Conservation (phyloP, 73 alveolate genomes). For the Breviolum minutum region DNA sequence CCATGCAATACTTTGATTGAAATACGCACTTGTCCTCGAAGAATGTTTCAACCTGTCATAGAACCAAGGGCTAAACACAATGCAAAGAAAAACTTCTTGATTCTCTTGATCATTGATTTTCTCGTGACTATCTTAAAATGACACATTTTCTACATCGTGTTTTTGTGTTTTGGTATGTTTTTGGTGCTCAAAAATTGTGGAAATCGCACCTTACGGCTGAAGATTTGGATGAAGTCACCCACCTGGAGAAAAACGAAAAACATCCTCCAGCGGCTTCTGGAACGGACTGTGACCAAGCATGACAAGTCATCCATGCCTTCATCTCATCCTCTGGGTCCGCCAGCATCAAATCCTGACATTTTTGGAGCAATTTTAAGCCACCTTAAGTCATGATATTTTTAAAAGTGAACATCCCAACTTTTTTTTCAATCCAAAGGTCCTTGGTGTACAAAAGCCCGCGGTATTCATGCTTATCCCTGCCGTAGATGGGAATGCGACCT, state of each 20-base stretch:
- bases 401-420: too few relatives aligned
- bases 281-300: not conserved
- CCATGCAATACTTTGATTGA: too few relatives aligned
- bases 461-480: constrained; percentile 84
- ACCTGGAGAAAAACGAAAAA: not conserved
- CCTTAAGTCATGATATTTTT: too few relatives aligned
- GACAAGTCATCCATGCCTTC: constrained; percentile 15
- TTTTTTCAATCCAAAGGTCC: not conserved
- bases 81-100: not conserved
- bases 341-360: constrained; percentile 81
- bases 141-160: not conserved
- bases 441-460: constrained; percentile 84
- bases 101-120: not conserved
- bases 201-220: constrained; percentile 68
- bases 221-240: constrained; percentile 94
- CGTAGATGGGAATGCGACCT: constrained; percentile 94
- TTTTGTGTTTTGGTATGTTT: not conserved
- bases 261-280: not conserved
- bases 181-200: not conserved
- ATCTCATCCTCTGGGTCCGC: constrained; percentile 95
- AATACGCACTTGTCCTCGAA: constrained; percentile 45
- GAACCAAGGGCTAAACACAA: not conserved
- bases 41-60: constrained; percentile 55
- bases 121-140: not conserved
- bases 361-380: too few relatives aligned